phyloP scores from a whole-genome alignment of 176 grass and related monocot genomes.

The Aegilops longissima region DNA sequence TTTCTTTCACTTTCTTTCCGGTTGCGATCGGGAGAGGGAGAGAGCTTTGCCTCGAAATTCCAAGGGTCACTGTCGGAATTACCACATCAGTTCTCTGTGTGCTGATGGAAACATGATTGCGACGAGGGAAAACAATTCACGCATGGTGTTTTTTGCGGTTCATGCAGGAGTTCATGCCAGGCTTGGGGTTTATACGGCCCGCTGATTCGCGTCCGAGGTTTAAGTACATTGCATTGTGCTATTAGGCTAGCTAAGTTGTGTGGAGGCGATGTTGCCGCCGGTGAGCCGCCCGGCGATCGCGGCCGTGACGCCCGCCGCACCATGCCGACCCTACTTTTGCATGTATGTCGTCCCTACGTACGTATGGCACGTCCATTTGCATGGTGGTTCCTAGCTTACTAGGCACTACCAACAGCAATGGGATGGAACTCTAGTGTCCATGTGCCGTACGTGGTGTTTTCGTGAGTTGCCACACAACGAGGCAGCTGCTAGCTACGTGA shows the following conservation, averaged over 20 bases:
- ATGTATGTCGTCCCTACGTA: neutral
- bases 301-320: constrained; percentile 8
- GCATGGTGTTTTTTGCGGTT: no score
- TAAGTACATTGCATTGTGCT: neutral
- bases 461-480: neutral
- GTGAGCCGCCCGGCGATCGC: neutral
- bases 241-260: no score
- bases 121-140: no score
- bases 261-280: neutral
- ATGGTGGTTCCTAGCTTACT: constrained; percentile 22
- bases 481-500: neutral
- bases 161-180: no score
- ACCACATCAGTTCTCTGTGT: neutral
- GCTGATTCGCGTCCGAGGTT: neutral
- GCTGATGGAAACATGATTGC: constrained; percentile 7
- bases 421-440: neutral
- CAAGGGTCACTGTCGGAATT: neutral
- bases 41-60: neutral
- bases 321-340: neutral
- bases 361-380: neutral
- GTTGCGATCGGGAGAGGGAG: neutral
- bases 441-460: neutral
- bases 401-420: constrained; percentile 26
- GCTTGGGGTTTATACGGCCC: no score
- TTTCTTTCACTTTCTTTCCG: neutral